Conservation (phyloP, 2,329 filamentous ascomycete genomes). For the Rosellinia necatrix region DNA sequence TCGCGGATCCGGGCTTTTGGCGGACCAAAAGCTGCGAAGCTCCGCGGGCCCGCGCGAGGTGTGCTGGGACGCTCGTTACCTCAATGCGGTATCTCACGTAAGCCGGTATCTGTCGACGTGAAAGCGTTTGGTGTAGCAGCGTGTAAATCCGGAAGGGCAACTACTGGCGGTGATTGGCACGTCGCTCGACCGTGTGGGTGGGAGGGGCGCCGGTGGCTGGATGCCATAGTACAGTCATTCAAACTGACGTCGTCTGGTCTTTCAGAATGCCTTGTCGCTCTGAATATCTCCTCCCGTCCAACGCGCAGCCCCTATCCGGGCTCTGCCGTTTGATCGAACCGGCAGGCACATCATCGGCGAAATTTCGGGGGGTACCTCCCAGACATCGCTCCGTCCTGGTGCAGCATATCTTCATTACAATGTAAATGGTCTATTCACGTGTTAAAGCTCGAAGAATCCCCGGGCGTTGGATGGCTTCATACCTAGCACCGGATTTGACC, state of each 20-base stretch:
- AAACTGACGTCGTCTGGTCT: neutral
- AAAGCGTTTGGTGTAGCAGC: too few relatives aligned
- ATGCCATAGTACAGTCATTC: neutral
- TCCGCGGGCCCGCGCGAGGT: too few relatives aligned
- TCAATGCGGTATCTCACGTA: too few relatives aligned
- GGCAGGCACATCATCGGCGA: neutral
- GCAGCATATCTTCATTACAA: slow-evolving; percentile 1
- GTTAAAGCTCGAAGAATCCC: slow-evolving; percentile 3
- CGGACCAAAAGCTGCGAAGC: too few relatives aligned
- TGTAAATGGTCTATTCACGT: neutral
- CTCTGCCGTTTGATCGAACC: neutral
- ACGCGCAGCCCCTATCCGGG: neutral
- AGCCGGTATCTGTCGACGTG: too few relatives aligned
- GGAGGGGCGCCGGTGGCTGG: too few relatives aligned
- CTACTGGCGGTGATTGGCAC: too few relatives aligned
- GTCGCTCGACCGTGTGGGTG: neutral
- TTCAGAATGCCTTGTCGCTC: too few relatives aligned
- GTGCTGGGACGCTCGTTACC: too few relatives aligned
- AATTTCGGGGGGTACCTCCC: neutral
- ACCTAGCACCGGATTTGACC: slow-evolving; percentile 28
- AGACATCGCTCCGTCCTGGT: slow-evolving; percentile 17
- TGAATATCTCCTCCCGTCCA: neutral
- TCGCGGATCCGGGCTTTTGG: too few relatives aligned
- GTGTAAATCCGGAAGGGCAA: too few relatives aligned
- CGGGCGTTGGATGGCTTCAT: slow-evolving; percentile 1